A percentile compares a stretch with the other conserved stretches of the same genome.
Conservation (phyloP, 345 rosid genomes). For the Eucalyptus cloeziana region DNA sequence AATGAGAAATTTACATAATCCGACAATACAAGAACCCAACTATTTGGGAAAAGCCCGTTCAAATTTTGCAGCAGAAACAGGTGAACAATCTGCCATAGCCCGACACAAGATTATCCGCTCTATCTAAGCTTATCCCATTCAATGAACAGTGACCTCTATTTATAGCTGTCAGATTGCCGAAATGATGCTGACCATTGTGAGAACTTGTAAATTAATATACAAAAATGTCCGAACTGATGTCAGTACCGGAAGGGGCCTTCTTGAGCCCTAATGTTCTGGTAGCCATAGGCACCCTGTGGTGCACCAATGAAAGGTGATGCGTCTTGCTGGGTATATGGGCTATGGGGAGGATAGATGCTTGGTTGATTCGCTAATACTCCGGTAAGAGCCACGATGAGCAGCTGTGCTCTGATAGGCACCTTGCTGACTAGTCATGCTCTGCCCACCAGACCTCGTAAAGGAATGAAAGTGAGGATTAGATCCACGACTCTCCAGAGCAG, state of each 20-base stretch:
- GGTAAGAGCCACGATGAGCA: slow-evolving; percentile 6
- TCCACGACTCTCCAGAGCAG: not conserved
- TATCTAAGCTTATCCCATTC: not conserved
- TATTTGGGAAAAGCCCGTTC: not conserved
- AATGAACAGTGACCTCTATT: not conserved
- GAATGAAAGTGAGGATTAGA: not conserved
- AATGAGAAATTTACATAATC: not conserved
- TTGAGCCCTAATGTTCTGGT: not conserved
- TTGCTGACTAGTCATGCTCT: slow-evolving; percentile 1
- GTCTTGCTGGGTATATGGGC: slow-evolving; percentile 10
- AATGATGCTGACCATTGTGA: not conserved
- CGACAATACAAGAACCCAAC: not conserved
- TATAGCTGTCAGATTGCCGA: not conserved
- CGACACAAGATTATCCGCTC: not conserved
- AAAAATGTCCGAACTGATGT: not conserved
- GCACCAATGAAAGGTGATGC: not conserved
- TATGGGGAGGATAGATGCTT: not conserved
- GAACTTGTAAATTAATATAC: slow-evolving; percentile 3
- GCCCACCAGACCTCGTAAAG: not conserved
- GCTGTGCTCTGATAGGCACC: slow-evolving; percentile 9
- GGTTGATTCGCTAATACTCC: not conserved
- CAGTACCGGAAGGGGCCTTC: slow-evolving; percentile 20
- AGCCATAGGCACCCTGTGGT: not conserved
- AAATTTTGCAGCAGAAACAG: not conserved
- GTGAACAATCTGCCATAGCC: not conserved